phyloP scores from a whole-genome alignment of 2,329 filamentous ascomycete species.

The Sporothrix protearum region DNA sequence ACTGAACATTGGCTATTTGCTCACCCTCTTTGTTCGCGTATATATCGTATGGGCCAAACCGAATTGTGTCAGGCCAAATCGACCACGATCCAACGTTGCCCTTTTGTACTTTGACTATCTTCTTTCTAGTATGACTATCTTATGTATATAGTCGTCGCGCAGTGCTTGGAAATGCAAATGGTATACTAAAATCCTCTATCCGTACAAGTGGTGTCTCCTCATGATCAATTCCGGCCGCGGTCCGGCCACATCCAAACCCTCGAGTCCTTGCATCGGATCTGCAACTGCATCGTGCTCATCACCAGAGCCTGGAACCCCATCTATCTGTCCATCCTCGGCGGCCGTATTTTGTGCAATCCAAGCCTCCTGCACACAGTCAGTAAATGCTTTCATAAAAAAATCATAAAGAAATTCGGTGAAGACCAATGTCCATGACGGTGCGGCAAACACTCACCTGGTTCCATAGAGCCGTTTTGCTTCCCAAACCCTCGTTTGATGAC shows the following conservation, averaged over 20 bases:
- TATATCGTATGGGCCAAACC: constrained; percentile 11
- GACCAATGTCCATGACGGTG: no score
- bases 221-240: constrained; percentile 70
- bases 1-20: neutral
- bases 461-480: constrained; percentile 93
- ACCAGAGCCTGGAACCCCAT: constrained; percentile 51
- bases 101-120: no score
- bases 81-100: neutral
- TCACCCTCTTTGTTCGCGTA: neutral
- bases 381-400: neutral
- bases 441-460: constrained; percentile 68
- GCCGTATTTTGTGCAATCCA: constrained; percentile 88
- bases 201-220: no score
- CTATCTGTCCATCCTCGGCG: constrained; percentile 70
- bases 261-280: constrained; percentile 94
- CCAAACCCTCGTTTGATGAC: constrained; percentile 78
- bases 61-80: neutral
- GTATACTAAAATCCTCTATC: neutral
- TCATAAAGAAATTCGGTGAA: neutral
- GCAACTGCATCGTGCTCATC: constrained; percentile 54
- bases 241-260: constrained; percentile 89
- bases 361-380: constrained; percentile 63
- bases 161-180: neutral
- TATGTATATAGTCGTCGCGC: neutral
- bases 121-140: no score